Base-by-base conservation (phyloP, 169 alveolate species). In the Cryptosporidium viatorum region DNA sequence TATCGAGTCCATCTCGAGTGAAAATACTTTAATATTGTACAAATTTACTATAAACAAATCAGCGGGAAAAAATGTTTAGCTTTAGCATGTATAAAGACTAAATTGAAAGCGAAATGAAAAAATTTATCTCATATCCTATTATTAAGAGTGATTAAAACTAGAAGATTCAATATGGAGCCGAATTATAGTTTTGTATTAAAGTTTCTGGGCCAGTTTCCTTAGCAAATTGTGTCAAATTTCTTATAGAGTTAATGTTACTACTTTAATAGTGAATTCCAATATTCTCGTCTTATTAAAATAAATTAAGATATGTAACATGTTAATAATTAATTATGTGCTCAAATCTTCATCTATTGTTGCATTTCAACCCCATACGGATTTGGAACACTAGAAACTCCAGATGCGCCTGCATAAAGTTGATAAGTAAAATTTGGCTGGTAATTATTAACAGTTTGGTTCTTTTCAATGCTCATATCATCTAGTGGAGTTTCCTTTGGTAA, bases 341-440 rank as follows among this genome's bases (percentile, higher is more conserved):
- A 67, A 67, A 21, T 26, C 50, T 33, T 58, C 39, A 59, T 37
- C 52, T 21, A 23, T 26, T 55, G 65, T 21, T 73, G 70, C 86
- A 73, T 73, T 35, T 73, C 86, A 59, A 59, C 69, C 65, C 86
- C 86, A 33, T 73, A 73, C 16, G 86, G 33, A 23, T 58, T 73
- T n/a, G 33, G 37, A 70, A 70, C 68, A 48, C 23, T 48, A 39
- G 84, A 21, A n/a, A 70, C 68, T 35, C 86, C 86, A 26, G 70
- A 29, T 55, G 86, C 71, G n/a, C 86, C 86, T 21, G 86, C 86
- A 73, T 73, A 73, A 35, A 73, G 70, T 59, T 73, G 86, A 59
- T 73, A 73, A 23, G 86, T 73, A 37, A 73, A 73, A 43, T 73
- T 73, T 55, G 86, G 86, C 33, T 73, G 86, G 31, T 23, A 73